A percentile compares a stretch with the other conserved stretches of the same genome.
phyloP scores from a whole-genome alignment of 768 basidiomycete species.

The Rhizopogon salebrosus region DNA sequence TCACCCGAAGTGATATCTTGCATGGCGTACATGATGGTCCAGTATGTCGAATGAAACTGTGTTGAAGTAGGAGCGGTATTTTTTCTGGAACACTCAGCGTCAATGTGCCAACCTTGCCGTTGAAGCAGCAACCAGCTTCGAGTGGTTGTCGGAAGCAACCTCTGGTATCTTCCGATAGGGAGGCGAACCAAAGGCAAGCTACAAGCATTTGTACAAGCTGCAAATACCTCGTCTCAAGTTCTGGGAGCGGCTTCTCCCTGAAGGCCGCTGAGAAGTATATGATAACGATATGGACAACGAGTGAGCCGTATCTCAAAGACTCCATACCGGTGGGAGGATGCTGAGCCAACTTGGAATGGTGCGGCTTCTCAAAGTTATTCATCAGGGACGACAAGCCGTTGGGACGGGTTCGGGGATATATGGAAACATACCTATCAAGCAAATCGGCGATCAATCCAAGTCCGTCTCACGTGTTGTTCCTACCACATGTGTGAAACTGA shows the following conservation, averaged over 20 bases:
- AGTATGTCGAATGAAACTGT: background rate
- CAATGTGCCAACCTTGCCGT: constrained; percentile 7
- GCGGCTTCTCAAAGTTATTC: too few species aligned
- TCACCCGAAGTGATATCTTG: constrained; percentile 27
- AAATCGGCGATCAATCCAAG: too few species aligned
- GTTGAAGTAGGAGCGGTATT: constrained; percentile 15
- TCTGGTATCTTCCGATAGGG: constrained; percentile 16
- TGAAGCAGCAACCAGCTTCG: constrained; percentile 6
- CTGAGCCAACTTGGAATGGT: too few species aligned
- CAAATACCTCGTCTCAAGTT: constrained; percentile 6
- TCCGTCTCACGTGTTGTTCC: too few species aligned
- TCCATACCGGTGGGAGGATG: too few species aligned
- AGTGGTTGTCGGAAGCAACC: constrained; percentile 15
- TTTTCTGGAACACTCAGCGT: constrained; percentile 17
- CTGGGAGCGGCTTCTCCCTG: constrained; percentile 1
- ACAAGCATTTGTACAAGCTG: constrained; percentile 20
- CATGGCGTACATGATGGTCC: constrained; percentile 25
- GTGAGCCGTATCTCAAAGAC: too few species aligned
- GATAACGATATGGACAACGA: background rate
- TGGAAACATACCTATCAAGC: too few species aligned
- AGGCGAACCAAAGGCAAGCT: constrained; percentile 10
- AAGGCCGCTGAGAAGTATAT: constrained; percentile 4
- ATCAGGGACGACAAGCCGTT: too few species aligned
- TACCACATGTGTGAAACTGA: too few species aligned
- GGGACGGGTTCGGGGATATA: too few species aligned